Conservation (phyloP, 371 early-diverging fungal genomes). For the Coemansia sp. region DNA sequence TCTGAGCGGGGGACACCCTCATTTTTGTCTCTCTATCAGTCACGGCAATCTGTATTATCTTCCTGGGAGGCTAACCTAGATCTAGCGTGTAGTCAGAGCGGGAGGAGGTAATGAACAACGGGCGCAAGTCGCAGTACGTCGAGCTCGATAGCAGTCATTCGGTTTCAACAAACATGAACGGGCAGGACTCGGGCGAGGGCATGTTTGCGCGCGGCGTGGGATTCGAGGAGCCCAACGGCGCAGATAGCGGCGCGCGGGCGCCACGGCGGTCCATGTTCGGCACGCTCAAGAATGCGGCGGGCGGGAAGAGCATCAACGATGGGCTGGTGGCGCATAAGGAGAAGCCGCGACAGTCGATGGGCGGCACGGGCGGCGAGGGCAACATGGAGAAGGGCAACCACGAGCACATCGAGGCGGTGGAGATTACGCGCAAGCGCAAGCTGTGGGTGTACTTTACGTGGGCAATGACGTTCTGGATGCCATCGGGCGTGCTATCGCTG, state of each 20-base stretch:
- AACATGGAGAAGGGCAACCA: constrained; percentile 47
- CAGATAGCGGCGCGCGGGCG: neutral
- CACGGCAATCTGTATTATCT: neutral
- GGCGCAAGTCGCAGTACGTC: constrained; percentile 36
- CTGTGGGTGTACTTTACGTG: constrained; percentile 81
- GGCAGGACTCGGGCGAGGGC: neutral
- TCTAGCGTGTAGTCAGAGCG: neutral
- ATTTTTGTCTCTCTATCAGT: neutral
- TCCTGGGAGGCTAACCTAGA: neutral
- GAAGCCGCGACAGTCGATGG: constrained; percentile 12
- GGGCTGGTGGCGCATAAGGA: neutral
- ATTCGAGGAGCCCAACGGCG: constrained; percentile 18
- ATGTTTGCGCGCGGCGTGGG: constrained; percentile 41
- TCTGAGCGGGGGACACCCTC: too few species aligned
- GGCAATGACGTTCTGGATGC: constrained; percentile 83
- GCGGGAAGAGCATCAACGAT: constrained; percentile 3
- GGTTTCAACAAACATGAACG: constrained; percentile 18
- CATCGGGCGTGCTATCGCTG: constrained; percentile 54
- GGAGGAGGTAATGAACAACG: constrained; percentile 13
- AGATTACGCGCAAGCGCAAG: constrained; percentile 39
- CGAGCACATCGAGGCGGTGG: constrained; percentile 43
- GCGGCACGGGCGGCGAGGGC: constrained; percentile 48
- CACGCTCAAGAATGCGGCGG: constrained; percentile 17
- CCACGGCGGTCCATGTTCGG: constrained; percentile 20
- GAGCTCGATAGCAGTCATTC: constrained; percentile 25